Evolutionary conservation across 164 flowering plant species (phyloP), one percentile per base, ranked within the genome.

Genomic region (Cinnamomum micranthum): DNA sequence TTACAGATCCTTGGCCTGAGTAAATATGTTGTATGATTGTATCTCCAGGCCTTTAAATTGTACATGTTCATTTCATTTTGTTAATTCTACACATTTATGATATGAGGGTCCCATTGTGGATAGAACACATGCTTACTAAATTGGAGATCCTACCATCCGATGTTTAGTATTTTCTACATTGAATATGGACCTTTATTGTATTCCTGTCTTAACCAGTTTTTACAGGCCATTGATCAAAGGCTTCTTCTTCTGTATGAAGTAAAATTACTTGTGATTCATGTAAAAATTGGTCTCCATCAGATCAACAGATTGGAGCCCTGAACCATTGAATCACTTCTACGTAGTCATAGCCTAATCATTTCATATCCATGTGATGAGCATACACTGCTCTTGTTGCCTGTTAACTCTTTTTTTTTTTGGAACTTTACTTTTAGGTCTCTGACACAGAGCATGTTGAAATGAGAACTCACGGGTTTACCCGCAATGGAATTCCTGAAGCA

Each of bases 401-500:
- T 55, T 55, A 55, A 55, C n/a, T 15, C 6, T 14, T 6, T 55
- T 55, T 4, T 55, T 55, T 13, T 55, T 55, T 55, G n/a, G n/a
- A 17, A 19, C 20, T 11, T 3, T 55, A 19, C n/a, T 55, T 41
- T 78, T 82, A 89, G 94, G 78, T 90, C 64, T 77, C 90, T 70
- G 89, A 92, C 63, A 63, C 74, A 55, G 86, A 86, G 65, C 75
- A 66, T 79, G 81, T 89, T 67, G 83, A 81, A 68, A 68, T n/a
- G 69, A 77, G 71, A 50, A 83, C 84, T 50, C 88, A 88, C 84
- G 99, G 95, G 28, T 86, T 88, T 80, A 81, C 85, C n/a, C 76
- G 70, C 64, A 93, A 93, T 74, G 84, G 82, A 14, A 83, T 88
- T 64, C 92, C 95, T n/a, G 92, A 90, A 74, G 85, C 86, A 51